phyloP scores from a whole-genome alignment of 352 stramenopile genomes.

The Phytopythium aichiense region DNA sequence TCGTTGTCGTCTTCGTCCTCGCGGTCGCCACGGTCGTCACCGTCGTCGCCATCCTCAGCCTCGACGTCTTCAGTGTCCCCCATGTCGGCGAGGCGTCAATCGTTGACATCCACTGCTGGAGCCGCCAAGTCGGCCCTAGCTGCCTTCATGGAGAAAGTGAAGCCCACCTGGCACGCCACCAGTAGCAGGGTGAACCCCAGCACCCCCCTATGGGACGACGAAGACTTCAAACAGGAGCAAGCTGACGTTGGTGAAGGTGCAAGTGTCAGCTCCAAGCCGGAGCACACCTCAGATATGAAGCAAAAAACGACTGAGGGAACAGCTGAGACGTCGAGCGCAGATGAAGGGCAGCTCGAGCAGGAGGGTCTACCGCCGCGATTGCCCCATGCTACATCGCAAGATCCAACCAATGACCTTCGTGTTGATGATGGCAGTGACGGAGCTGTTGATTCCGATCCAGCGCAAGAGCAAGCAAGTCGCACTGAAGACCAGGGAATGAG shows the following conservation, averaged over 20 bases:
- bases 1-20: neutral
- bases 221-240: neutral
- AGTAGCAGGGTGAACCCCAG: neutral
- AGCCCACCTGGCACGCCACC: neutral
- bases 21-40: neutral
- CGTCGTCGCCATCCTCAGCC: neutral
- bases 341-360: neutral
- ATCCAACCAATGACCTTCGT: neutral
- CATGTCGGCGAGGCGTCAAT: neutral
- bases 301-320: neutral
- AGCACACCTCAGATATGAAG: neutral
- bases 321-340: neutral
- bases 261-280: neutral
- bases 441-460: neutral
- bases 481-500: neutral
- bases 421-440: neutral
- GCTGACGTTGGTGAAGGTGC: neutral
- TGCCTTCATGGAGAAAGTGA: slow-evolving; percentile 1
- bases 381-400: neutral
- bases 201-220: neutral
- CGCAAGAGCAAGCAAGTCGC: neutral
- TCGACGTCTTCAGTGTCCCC: slow-evolving; percentile 2
- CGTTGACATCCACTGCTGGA: neutral
- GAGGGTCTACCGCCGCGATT: neutral
- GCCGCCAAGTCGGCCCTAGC: neutral